These are phyloP conservation scores for Proliferodiscus dingleyae DNA, from an alignment of 2,329 filamentous ascomycete species.

Conservation along the genomic window DNA sequence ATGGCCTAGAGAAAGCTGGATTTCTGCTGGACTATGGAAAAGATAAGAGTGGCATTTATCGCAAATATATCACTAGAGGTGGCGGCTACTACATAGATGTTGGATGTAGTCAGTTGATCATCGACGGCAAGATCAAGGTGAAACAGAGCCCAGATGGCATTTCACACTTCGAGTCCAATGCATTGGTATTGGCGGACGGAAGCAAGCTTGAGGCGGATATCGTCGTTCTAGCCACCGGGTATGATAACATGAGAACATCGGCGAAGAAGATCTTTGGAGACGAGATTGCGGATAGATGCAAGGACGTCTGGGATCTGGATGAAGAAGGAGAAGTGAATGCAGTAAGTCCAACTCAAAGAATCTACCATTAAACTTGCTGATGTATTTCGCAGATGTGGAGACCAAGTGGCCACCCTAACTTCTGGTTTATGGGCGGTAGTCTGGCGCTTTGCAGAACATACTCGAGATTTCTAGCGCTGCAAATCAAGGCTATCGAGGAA, in stretches of 20 bases:
- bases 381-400: slow-evolving; percentile 37
- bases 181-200: slow-evolving; percentile 39
- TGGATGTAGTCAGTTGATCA: slow-evolving; percentile 45
- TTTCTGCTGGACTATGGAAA: slow-evolving; percentile 47
- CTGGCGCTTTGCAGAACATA: slow-evolving; percentile 43
- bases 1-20: slow-evolving; percentile 49
- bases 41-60: slow-evolving; percentile 32
- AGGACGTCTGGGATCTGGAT: slow-evolving; percentile 44
- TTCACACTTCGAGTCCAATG: slow-evolving; percentile 35
- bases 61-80: slow-evolving; percentile 55
- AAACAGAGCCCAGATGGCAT: slow-evolving; percentile 43
- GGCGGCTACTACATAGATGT: slow-evolving; percentile 56
- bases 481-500: slow-evolving; percentile 29
- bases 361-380: neutral
- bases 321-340: slow-evolving; percentile 39
- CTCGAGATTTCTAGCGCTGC: slow-evolving; percentile 43
- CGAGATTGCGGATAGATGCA: slow-evolving; percentile 41
- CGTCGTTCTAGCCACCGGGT: slow-evolving; percentile 44
- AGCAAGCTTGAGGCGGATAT: slow-evolving; percentile 44
- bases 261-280: slow-evolving; percentile 42
- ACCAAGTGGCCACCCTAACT: slow-evolving; percentile 42
- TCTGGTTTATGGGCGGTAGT: slow-evolving; percentile 49
- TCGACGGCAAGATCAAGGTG: slow-evolving; percentile 48
- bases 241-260: slow-evolving; percentile 44
- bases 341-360: neutral